phyloP scores from a whole-genome alignment of 1,284 basidiomycete species.

The Clitocybe nebularis region DNA sequence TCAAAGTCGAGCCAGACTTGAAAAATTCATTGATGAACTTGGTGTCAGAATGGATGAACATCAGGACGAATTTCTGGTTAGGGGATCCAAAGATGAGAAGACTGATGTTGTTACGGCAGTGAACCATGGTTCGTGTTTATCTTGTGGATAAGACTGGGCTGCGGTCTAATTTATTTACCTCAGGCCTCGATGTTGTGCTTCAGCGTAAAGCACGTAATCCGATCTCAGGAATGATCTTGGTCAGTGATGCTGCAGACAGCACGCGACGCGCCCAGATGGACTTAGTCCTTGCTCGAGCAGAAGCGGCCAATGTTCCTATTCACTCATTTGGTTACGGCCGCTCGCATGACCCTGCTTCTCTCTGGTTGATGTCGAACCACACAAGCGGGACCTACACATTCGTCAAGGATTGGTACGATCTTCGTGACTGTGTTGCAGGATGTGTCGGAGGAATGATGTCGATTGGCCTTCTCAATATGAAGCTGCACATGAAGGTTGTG shows the following conservation, averaged over 20 bases:
- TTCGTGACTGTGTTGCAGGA: slow-evolving; percentile 85
- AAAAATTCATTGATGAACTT: slow-evolving; percentile 75
- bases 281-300: slow-evolving; percentile 90
- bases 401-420: slow-evolving; percentile 93
- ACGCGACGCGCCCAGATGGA: slow-evolving; percentile 98
- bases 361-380: slow-evolving; percentile 98
- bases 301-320: slow-evolving; percentile 93
- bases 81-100: slow-evolving; percentile 80
- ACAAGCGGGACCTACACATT: slow-evolving; percentile 97
- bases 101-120: slow-evolving; percentile 95
- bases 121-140: slow-evolving; percentile 68
- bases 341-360: slow-evolving; percentile 93
- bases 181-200: slow-evolving; percentile 87
- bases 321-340: slow-evolving; percentile 97
- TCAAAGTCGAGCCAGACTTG: slow-evolving; percentile 67
- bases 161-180: slow-evolving; percentile 3
- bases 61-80: slow-evolving; percentile 74
- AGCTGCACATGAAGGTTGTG: slow-evolving; percentile 87
- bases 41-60: slow-evolving; percentile 39
- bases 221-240: slow-evolving; percentile 85
- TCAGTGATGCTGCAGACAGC: slow-evolving; percentile 88
- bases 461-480: slow-evolving; percentile 85
- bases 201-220: slow-evolving; percentile 92
- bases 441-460: slow-evolving; percentile 94
- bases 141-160: background rate